phyloP scores from a whole-genome alignment of 495 filamentous ascomycete genomes.

The Cryomyces minteri region DNA sequence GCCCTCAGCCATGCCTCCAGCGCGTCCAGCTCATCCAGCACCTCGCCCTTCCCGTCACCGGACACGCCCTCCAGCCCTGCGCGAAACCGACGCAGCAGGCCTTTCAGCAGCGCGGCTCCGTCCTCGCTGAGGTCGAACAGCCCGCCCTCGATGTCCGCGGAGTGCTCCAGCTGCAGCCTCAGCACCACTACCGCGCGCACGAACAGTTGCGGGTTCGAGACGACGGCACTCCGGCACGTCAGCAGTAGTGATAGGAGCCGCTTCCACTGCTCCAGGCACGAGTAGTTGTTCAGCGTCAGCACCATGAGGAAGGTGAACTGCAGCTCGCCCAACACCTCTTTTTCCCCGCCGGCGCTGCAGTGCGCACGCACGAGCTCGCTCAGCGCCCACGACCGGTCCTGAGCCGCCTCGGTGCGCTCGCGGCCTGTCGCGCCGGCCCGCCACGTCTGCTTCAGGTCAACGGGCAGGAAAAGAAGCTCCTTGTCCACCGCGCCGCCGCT shows the following conservation, averaged over 20 bases:
- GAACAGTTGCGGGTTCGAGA: slow-evolving; percentile 38
- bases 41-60: slow-evolving; percentile 12
- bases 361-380: slow-evolving; percentile 28
- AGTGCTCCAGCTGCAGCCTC: slow-evolving; percentile 50
- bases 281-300: slow-evolving; percentile 63
- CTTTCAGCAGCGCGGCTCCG: slow-evolving; percentile 36
- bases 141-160: slow-evolving; percentile 45
- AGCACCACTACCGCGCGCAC: slow-evolving; percentile 40
- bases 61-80: slow-evolving; percentile 16
- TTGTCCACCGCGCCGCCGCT: slow-evolving; percentile 10
- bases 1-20: slow-evolving; percentile 35
- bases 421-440: slow-evolving; percentile 47
- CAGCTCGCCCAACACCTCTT: slow-evolving; percentile 61
- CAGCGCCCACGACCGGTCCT: slow-evolving; percentile 56
- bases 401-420: slow-evolving; percentile 50
- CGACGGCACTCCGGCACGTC: slow-evolving; percentile 42
- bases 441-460: slow-evolving; percentile 42
- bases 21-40: slow-evolving; percentile 33
- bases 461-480: slow-evolving; percentile 33
- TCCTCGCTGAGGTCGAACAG: slow-evolving; percentile 33
- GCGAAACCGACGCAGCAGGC: slow-evolving; percentile 33
- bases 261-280: slow-evolving; percentile 82
- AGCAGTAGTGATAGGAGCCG: slow-evolving; percentile 51
- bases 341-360: slow-evolving; percentile 8
- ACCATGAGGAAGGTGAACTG: slow-evolving; percentile 74